Percentiles rank a stretch among this genome's conserved stretches.
Conservation (phyloP, 2,329 filamentous ascomycete genomes). For the Epichloe amarillans region DNA sequence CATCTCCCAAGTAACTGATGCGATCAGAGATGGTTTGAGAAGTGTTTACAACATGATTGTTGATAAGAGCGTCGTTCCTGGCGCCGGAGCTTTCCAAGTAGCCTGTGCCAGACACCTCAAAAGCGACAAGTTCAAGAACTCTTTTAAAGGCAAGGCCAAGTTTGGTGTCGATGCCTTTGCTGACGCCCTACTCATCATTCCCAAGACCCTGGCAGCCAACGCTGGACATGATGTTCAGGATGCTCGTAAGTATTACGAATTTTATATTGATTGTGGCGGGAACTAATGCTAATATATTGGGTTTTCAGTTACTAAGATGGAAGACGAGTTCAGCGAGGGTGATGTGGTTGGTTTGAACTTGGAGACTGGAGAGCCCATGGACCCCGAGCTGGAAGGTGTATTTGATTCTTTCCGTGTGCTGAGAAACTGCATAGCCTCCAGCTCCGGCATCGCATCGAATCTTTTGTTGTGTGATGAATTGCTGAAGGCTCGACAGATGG, state of each 20-base stretch:
- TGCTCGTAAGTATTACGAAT: conserved; percentile 49
- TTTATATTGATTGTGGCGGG: conserved; percentile 9
- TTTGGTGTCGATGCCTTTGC: conserved; percentile 92
- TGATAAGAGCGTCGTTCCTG: conserved; percentile 89
- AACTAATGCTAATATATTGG: not conserved
- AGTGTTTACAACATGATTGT: conserved; percentile 99
- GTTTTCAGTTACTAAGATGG: conserved; percentile 60
- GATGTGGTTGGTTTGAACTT: conserved; percentile 80
- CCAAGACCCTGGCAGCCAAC: conserved; percentile 93
- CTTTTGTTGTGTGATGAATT: conserved; percentile 91
- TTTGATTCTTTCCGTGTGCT: conserved; percentile 95
- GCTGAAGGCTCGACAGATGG: conserved; percentile 96
- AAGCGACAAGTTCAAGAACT: conserved; percentile 74
- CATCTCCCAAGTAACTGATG: conserved; percentile 92
- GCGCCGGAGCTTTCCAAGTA: conserved; percentile 90
- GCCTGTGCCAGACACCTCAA: conserved; percentile 79
- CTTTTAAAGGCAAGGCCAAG: conserved; percentile 95
- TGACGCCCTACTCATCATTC: conserved; percentile 87
- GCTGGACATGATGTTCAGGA: conserved; percentile 96
- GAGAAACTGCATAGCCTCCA: conserved; percentile 85
- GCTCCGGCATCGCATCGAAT: conserved; percentile 90
- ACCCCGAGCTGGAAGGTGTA: conserved; percentile 80
- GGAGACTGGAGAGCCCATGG: conserved; percentile 82
- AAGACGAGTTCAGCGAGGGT: conserved; percentile 75
- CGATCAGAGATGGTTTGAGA: conserved; percentile 84